These are phyloP conservation scores for Ocimum tenuiflorum DNA, from an alignment of 257 asterid species.

Conservation along the genomic window DNA sequence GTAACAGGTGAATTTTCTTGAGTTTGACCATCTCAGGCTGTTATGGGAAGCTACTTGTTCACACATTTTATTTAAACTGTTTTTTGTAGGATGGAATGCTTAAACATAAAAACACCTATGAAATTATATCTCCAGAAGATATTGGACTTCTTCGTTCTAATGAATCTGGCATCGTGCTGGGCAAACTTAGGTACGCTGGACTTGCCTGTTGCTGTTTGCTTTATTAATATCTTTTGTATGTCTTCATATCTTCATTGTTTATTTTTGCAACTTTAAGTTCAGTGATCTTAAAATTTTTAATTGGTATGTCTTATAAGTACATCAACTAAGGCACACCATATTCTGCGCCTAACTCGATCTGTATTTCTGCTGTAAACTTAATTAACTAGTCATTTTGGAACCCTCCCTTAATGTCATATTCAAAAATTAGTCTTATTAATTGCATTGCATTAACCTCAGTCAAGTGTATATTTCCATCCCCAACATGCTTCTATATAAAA, in stretches of 20 bases:
- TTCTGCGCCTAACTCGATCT: background rate
- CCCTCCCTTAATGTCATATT: background rate
- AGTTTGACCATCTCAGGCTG: background rate
- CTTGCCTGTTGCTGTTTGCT: background rate
- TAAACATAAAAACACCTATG: conserved; percentile 81
- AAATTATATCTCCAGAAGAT: conserved; percentile 93
- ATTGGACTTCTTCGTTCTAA: conserved; percentile 79
- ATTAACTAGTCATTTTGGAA: background rate
- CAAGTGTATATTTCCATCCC: too few relatives aligned
- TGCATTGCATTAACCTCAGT: background rate
- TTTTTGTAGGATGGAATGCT: conserved; percentile 87
- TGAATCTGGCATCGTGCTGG: conserved; percentile 94
- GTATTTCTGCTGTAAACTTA: background rate
- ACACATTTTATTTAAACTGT: background rate
- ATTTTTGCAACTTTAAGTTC: background rate
- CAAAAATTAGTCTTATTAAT: background rate
- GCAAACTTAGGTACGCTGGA: conserved; percentile 77
- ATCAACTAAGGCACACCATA: background rate
- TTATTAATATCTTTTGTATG: background rate
- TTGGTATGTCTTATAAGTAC: background rate
- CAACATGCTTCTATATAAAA: background rate
- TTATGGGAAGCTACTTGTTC: background rate
- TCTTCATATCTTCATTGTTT: background rate
- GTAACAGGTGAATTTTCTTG: background rate
- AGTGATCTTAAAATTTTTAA: conserved; percentile 2